Base-by-base conservation (phyloP, 1,284 basidiomycete genomes). In the Puccinia coronata region DNA sequence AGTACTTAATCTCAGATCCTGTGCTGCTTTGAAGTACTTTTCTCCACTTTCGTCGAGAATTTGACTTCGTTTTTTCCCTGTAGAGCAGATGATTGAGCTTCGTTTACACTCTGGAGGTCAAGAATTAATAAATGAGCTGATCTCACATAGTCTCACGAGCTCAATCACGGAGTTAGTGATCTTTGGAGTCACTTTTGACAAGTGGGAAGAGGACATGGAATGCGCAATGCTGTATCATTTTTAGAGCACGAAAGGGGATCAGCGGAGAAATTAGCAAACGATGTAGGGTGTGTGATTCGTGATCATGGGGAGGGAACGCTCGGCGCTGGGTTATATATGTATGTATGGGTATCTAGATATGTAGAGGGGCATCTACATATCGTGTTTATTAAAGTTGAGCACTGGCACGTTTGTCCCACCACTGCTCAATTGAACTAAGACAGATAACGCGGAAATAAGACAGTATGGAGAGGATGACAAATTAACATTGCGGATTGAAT, bases 1-100 rank as follows among this genome's bases (percentile, higher is more conserved):
- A n/a, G 78, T 80, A 63, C 78, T 80, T 25, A 80, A 72, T 39
- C 78, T 71, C 16, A 80, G 43, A 80, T 80, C 78, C 72, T 80
- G 78, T 11, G 78, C 78, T 53, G 78, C 78, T 51, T 80, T 80
- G 39, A 80, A 80, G 55, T 72, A 80, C 31, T 59, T 43, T 57
- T 71, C 65, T n/a, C 67, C 65, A 72, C 67, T 80, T 71, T 80
- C 43, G 47, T 80, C 78, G 9, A 80, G 59, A 61, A 80, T 61
- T 72, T 61, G 39, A 47, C 65, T 47, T 36, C 78, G 41, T 49
- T 57, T 71, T 51, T 80, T 80, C 78, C 78, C 78, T 80, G n/a
- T 34, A 20, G n/a, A 67, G 20, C 31, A 49, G 25, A 51, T n/a
- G 28, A 31, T 28, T 51, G 14, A 47, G 43, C 43, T 2, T 49